Percentiles rank a stretch among this genome's conserved stretches.
phyloP scores from a whole-genome alignment of 352 stramenopile genomes.

The Phytophthora pluvialis region DNA sequence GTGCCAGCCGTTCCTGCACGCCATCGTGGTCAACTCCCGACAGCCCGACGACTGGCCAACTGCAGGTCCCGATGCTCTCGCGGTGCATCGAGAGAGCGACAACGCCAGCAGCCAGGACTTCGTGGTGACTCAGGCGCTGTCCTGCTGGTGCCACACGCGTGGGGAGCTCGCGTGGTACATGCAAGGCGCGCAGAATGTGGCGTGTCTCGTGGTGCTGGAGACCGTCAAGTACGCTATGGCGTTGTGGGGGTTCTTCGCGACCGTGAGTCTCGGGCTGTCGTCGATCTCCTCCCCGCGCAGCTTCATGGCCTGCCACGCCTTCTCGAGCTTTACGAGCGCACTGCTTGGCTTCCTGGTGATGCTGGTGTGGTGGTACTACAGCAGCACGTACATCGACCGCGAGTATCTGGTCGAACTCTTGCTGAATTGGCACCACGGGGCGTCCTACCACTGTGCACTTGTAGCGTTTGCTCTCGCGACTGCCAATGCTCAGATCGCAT shows the following conservation, averaged over 20 bases:
- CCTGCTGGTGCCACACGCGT: slow-evolving; percentile 52
- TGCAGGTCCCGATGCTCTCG: slow-evolving; percentile 10
- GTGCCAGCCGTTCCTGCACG: slow-evolving; percentile 53
- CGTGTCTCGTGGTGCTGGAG: slow-evolving; percentile 68
- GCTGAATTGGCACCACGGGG: slow-evolving; percentile 47
- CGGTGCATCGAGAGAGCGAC: neutral
- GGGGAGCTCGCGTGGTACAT: slow-evolving; percentile 50
- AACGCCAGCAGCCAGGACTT: slow-evolving; percentile 24
- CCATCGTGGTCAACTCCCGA: slow-evolving; percentile 34
- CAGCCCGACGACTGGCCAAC: slow-evolving; percentile 19
- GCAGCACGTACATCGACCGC: slow-evolving; percentile 52
- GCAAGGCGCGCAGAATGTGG: slow-evolving; percentile 56
- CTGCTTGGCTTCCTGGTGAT: slow-evolving; percentile 45
- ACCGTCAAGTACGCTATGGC: slow-evolving; percentile 55
- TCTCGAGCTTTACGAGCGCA: slow-evolving; percentile 46
- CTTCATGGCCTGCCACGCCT: slow-evolving; percentile 24
- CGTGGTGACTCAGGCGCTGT: slow-evolving; percentile 36
- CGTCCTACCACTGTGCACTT: slow-evolving; percentile 47
- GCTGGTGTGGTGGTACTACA: slow-evolving; percentile 65
- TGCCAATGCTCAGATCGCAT: slow-evolving; percentile 36
- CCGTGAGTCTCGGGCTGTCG: slow-evolving; percentile 26
- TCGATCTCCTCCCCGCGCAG: slow-evolving; percentile 22
- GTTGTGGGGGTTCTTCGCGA: slow-evolving; percentile 48
- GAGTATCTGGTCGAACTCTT: slow-evolving; percentile 42
- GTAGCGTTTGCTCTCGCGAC: slow-evolving; percentile 36